Evolutionary conservation across 225 moss, liverwort and hornwort genomes (phyloP).

Genomic region (Thuidium tamariscinum): DNA sequence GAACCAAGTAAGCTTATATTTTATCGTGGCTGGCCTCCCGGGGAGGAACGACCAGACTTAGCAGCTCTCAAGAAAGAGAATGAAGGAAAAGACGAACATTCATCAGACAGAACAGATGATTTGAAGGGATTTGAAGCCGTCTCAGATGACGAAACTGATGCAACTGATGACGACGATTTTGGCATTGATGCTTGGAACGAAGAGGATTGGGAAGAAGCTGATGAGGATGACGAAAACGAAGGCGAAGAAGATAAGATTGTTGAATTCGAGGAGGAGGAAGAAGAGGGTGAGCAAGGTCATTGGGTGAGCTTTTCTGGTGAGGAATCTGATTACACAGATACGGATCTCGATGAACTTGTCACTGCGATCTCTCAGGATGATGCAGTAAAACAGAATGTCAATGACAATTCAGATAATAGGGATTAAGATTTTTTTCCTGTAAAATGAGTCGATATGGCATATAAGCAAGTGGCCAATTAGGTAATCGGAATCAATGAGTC

Average conservation of each 20-base stretch:
- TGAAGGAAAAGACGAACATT: constrained; percentile 10
- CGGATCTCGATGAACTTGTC: constrained; percentile 13
- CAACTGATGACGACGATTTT: constrained; percentile 38
- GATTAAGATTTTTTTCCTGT: neutral
- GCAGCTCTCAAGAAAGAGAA: constrained; percentile 15
- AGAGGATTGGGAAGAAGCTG: constrained; percentile 50
- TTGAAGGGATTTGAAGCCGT: neutral
- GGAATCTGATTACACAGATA: constrained; percentile 26
- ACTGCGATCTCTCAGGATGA: neutral
- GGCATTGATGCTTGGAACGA: constrained; percentile 57
- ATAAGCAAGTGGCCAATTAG: neutral
- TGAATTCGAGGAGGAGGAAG: neutral
- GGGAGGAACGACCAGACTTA: constrained; percentile 56
- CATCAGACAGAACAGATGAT: neutral
- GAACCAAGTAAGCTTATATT: constrained; percentile 84
- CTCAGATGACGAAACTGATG: neutral
- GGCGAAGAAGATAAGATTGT: neutral
- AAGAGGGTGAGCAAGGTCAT: neutral
- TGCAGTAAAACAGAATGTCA: neutral
- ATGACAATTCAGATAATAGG: neutral
- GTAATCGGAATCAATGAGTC: neutral
- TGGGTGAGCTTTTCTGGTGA: constrained; percentile 25
- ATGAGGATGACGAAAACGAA: neutral
- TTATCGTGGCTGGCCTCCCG: constrained; percentile 84
- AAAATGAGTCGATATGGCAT: neutral